Evolutionary conservation across 257 asterid genomes (phyloP), one percentile per base, ranked within the genome.

Genomic region (Nicotiana noctiflora): DNA sequence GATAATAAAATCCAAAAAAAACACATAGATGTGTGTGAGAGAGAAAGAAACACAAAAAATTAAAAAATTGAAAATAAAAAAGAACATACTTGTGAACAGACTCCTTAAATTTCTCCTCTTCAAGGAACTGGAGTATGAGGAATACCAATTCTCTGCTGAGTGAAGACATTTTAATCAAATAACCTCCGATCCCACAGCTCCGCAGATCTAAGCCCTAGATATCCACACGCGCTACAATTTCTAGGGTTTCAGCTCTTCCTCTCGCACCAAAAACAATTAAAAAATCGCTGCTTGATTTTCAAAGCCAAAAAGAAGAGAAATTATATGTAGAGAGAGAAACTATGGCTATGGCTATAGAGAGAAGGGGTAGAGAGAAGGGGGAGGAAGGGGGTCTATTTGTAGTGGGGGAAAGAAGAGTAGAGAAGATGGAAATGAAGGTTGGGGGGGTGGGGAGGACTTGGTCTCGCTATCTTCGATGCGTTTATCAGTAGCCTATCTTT

Each of bases 391-490:
- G 75, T 51, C 55, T 51, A 51, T 51, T 51, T 51, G 55, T 51
- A 51, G 55, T 51, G 55, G 27, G 51, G 51, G 49, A 40, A 70
- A 59, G 68, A 75, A 51, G 61, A 80, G 82, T 56, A 66, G 56
- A 19, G 80, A 11, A 31, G 75, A 74, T 75, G 77, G 82, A 27
- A 37, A 67, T 60, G 79, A 51, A 55, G 83, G 75, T 32, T 88
- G n/a, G n/a, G 80, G 93, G 91, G 90, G 87, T 82, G 82, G 84
- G 87, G 77, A 60, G 87, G 97, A 91, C 97, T 89, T 88, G 96
- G 98, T 90, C 98, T 92, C 95, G 93, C 96, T 90, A 91, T 91
- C 97, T 89, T 90, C 95, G 93, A 93, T 92, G 98, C 96, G 90
- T 91, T 93, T 90, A 91, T 93, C 97, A 90, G 93, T 85, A 80